Evolutionary conservation across 2,329 filamentous ascomycete species (phyloP).

Genomic region (Aspergillus amoenus): DNA sequence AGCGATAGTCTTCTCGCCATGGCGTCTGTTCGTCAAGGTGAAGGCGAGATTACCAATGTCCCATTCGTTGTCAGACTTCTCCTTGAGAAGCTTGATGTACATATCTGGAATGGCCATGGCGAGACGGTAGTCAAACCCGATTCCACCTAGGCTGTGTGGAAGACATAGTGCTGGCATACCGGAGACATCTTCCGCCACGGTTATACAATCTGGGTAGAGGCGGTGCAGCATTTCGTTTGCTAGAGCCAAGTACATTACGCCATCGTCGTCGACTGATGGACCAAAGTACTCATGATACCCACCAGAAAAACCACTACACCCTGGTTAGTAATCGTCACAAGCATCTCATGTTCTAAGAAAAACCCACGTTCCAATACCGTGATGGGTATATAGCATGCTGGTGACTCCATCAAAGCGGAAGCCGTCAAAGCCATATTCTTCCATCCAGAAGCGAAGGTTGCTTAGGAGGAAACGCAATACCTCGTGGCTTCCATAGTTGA

Average conservation of each 20-base stretch:
- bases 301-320: slow-evolving; percentile 80
- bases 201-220: slow-evolving; percentile 85
- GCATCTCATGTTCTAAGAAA: not conserved
- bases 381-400: slow-evolving; percentile 94
- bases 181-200: slow-evolving; percentile 94
- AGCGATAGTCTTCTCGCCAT: slow-evolving; percentile 97
- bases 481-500: slow-evolving; percentile 95
- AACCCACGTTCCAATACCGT: slow-evolving; percentile 91
- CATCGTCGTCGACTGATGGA: slow-evolving; percentile 82
- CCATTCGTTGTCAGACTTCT: slow-evolving; percentile 87
- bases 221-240: slow-evolving; percentile 93
- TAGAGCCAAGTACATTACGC: slow-evolving; percentile 90
- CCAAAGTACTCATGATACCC: slow-evolving; percentile 99
- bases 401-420: slow-evolving; percentile 98
- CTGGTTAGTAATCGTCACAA: slow-evolving; percentile 3
- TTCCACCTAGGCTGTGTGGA: slow-evolving; percentile 77
- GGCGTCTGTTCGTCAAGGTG: slow-evolving; percentile 86
- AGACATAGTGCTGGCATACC: slow-evolving; percentile 98
- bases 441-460: slow-evolving; percentile 98
- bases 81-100: slow-evolving; percentile 98
- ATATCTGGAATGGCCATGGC: slow-evolving; percentile 98
- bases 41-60: slow-evolving; percentile 81
- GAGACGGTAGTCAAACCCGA: slow-evolving; percentile 95
- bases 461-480: slow-evolving; percentile 93
- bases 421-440: slow-evolving; percentile 93